Evolutionary conservation across 148 eudicot species (phyloP).

Genomic region (Cornus kousa): DNA sequence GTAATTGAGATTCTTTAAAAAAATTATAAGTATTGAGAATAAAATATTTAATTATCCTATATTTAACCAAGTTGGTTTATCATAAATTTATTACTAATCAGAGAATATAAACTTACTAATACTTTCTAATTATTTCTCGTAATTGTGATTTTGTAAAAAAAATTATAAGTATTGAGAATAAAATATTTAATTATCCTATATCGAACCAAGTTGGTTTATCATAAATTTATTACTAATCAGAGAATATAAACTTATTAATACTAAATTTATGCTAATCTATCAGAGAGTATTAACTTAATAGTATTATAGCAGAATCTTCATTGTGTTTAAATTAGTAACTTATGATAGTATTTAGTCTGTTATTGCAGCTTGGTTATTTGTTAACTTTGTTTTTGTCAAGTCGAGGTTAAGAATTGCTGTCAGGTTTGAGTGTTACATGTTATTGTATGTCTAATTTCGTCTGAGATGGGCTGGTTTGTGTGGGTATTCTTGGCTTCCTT

Average conservation of each 20-base stretch:
- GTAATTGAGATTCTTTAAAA: no score
- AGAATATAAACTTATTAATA: not conserved
- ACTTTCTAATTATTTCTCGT: no score
- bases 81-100: not conserved
- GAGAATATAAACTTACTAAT: no score
- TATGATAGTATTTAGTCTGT: not conserved
- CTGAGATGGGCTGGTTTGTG: conserved; percentile 60
- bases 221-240: no score
- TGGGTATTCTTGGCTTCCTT: conserved; percentile 61
- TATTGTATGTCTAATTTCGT: conserved; percentile 49
- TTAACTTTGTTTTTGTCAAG: conserved; percentile 4
- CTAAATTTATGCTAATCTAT: no score
- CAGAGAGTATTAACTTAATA: not conserved
- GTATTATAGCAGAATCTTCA: not conserved
- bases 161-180: no score
- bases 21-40: no score
- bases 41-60: no score
- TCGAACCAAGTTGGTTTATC: not conserved
- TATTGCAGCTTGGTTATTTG: not conserved
- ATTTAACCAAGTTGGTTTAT: not conserved
- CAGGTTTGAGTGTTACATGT: conserved; percentile 48
- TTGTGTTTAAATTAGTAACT: not conserved
- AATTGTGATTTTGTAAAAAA: no score
- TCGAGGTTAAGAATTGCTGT: conserved; percentile 15
- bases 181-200: no score